Evolutionary conservation across 2,329 filamentous ascomycete species (phyloP).

Genomic region (Zymoseptoria crescenta): DNA sequence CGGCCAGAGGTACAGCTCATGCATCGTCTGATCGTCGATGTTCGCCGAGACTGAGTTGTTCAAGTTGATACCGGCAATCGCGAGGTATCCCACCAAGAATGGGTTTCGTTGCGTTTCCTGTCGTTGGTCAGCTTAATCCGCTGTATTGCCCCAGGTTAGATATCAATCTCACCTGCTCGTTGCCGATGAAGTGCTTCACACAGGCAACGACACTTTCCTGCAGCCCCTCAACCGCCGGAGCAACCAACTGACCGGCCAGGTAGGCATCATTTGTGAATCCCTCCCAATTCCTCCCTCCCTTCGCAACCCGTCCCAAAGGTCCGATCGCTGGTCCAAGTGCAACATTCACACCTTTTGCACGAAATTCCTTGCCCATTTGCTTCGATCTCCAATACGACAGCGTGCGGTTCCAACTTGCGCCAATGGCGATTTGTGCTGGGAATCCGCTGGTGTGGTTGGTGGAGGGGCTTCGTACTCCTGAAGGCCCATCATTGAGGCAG

Average conservation of each 20-base stretch:
- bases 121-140: conserved; percentile 16
- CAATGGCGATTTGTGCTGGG: conserved; percentile 30
- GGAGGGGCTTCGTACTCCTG: conserved; percentile 48
- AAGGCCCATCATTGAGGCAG: conserved; percentile 35
- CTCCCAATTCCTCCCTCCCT: conserved; percentile 29
- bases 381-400: conserved; percentile 27
- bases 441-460: conserved; percentile 31
- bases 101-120: conserved; percentile 25
- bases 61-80: conserved; percentile 13
- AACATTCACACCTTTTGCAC: conserved; percentile 25
- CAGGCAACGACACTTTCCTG: conserved; percentile 34
- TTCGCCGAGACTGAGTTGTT: conserved; percentile 38
- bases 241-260: conserved; percentile 21
- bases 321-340: conserved; percentile 25
- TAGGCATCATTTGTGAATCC: conserved; percentile 57
- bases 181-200: conserved; percentile 21
- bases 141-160: neutral
- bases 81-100: conserved; percentile 11
- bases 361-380: conserved; percentile 28
- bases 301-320: conserved; percentile 25
- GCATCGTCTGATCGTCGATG: conserved; percentile 24
- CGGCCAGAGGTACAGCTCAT: conserved; percentile 52
- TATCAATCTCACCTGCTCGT: neutral
- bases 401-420: conserved; percentile 32
- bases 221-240: conserved; percentile 19